phyloP scores from a whole-genome alignment of 1,139 yeast species.

The Protomyces lactucae-debilis region DNA sequence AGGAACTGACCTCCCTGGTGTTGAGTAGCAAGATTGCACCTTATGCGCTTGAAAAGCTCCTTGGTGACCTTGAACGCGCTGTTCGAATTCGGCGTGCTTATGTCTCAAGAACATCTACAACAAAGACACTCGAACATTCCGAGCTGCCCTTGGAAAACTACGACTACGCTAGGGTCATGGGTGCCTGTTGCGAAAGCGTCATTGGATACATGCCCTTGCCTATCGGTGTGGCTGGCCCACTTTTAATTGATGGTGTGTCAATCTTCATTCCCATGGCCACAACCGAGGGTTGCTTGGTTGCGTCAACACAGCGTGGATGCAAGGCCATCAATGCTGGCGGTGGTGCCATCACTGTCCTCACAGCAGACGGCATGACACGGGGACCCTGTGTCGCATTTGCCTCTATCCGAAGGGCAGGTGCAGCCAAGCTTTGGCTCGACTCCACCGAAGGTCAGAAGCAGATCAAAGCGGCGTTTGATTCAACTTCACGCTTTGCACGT shows the following conservation, averaged over 20 bases:
- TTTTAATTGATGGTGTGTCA: slow-evolving; percentile 79
- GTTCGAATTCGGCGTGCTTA: slow-evolving; percentile 89
- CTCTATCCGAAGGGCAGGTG: slow-evolving; percentile 78
- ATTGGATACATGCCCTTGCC: slow-evolving; percentile 95
- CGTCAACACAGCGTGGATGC: slow-evolving; percentile 98
- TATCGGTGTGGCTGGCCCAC: slow-evolving; percentile 96
- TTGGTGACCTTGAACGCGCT: slow-evolving; percentile 83
- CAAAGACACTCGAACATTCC: slow-evolving; percentile 68
- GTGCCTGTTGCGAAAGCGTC: slow-evolving; percentile 98
- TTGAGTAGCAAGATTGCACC: slow-evolving; percentile 76
- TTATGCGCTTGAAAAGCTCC: slow-evolving; percentile 88
- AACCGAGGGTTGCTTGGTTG: slow-evolving; percentile 97
- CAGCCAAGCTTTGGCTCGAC: slow-evolving; percentile 92
- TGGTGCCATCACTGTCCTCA: slow-evolving; percentile 85
- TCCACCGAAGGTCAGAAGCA: slow-evolving; percentile 84
- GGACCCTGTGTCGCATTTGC: slow-evolving; percentile 97
- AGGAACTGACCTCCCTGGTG: slow-evolving; percentile 68
- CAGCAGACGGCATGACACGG: slow-evolving; percentile 98
- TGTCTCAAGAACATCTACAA: slow-evolving; percentile 73
- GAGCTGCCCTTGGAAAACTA: slow-evolving; percentile 75
- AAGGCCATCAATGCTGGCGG: slow-evolving; percentile 97
- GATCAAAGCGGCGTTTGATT: slow-evolving; percentile 85
- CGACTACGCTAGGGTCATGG: slow-evolving; percentile 92
- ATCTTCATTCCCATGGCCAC: slow-evolving; percentile 98
- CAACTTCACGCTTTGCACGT: slow-evolving; percentile 95